These are phyloP conservation scores for Cetradonia linearis DNA, from an alignment of 495 filamentous ascomycete genomes.

Conservation along the genomic window DNA sequence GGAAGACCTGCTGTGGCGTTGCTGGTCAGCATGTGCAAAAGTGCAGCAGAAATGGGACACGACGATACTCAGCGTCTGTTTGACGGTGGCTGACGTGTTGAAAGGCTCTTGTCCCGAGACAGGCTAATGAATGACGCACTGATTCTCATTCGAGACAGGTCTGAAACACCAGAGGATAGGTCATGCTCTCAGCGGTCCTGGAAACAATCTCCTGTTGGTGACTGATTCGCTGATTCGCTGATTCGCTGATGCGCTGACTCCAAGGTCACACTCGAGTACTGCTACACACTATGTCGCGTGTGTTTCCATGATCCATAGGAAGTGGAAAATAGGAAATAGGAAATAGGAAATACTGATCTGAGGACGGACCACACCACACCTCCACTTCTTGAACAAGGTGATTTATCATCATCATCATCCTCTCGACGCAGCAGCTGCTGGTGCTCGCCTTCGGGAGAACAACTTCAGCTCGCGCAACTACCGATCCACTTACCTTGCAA, in stretches of 20 bases:
- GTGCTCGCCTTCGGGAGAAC: not conserved
- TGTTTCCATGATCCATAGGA: not conserved
- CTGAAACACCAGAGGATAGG: conserved; percentile 6
- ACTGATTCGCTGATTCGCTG: too few relatives aligned
- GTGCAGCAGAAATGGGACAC: not conserved
- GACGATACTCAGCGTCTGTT: not conserved
- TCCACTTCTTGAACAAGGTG: not conserved
- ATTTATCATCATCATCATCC: not conserved
- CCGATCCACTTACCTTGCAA: conserved; percentile 7
- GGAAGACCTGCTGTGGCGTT: not conserved
- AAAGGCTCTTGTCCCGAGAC: not conserved
- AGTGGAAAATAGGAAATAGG: too few relatives aligned
- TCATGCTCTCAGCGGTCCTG: conserved; percentile 2
- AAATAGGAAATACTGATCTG: too few relatives aligned
- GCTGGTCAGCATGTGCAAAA: too few relatives aligned
- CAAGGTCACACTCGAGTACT: not conserved
- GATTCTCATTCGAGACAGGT: conserved; percentile 2
- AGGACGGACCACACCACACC: not conserved
- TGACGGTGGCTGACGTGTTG: not conserved
- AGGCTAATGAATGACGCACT: conserved; percentile 12
- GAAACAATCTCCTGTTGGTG: conserved; percentile 3
- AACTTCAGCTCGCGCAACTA: conserved; percentile 6
- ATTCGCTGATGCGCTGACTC: too few relatives aligned
- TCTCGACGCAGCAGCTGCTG: not conserved
- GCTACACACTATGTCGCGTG: conserved; percentile 8